Evolutionary conservation across 495 filamentous ascomycete species (phyloP).

Genomic region (Cetradonia linearis): DNA sequence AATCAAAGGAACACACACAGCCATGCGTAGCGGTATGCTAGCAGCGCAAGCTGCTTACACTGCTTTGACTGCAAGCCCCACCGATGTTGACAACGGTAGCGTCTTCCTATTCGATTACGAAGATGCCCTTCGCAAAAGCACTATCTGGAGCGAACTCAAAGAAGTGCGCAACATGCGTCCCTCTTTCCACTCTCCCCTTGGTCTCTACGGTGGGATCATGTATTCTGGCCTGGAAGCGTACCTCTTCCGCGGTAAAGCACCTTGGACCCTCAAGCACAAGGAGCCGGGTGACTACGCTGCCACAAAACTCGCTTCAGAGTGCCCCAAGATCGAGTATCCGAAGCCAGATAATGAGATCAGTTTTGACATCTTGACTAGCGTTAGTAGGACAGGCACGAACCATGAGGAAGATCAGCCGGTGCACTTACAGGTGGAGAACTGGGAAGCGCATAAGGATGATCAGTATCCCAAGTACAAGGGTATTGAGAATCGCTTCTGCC

Average conservation of each 20-base stretch:
- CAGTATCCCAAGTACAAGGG: constrained; percentile 86
- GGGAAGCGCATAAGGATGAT: constrained; percentile 74
- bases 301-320: constrained; percentile 71
- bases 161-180: constrained; percentile 97
- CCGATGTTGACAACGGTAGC: constrained; percentile 39
- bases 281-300: constrained; percentile 55
- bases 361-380: constrained; percentile 92
- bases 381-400: constrained; percentile 91
- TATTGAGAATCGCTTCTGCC: constrained; percentile 95
- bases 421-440: constrained; percentile 87
- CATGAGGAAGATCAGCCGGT: constrained; percentile 98
- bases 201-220: constrained; percentile 75
- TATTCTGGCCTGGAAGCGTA: constrained; percentile 94
- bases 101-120: constrained; percentile 96
- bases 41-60: constrained; percentile 81
- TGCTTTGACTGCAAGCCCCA: constrained; percentile 48
- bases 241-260: constrained; percentile 68
- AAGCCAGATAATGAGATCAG: constrained; percentile 90
- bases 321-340: constrained; percentile 48
- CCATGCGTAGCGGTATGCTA: constrained; percentile 95
- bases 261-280: constrained; percentile 90
- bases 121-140: constrained; percentile 71
- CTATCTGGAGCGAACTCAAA: constrained; percentile 88
- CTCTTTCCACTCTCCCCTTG: constrained; percentile 76
- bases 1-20: constrained; percentile 96